Evolutionary conservation across 768 basidiomycete species (phyloP).

Genomic region (Boletus reticuloceps): DNA sequence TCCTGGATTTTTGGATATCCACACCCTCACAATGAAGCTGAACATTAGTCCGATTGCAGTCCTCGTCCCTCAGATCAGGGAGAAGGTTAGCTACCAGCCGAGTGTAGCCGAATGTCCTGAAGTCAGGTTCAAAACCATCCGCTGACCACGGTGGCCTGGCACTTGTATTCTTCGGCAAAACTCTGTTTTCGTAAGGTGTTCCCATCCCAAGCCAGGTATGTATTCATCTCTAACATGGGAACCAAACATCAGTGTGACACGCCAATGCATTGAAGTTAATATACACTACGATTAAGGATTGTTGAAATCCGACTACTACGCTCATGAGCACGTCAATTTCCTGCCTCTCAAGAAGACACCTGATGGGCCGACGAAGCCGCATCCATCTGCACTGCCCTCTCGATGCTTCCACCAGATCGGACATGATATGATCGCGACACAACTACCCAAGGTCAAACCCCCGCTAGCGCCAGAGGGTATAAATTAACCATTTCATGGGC

Average conservation of each 20-base stretch:
- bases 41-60: background rate
- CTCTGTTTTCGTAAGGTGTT: too few relatives aligned
- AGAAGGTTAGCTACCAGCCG: too few relatives aligned
- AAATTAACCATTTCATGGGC: conserved; percentile 67
- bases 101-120: too few relatives aligned
- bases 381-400: conserved; percentile 16
- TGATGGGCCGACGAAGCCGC: conserved; percentile 24
- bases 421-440: conserved; percentile 34
- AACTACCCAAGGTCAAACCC: conserved; percentile 54
- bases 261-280: conserved; percentile 11
- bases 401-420: conserved; percentile 19
- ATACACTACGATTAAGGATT: conserved; percentile 50
- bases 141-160: too few relatives aligned
- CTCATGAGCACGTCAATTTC: conserved; percentile 32
- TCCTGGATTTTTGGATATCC: background rate
- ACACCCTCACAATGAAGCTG: background rate
- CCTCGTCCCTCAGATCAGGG: too few relatives aligned
- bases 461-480: conserved; percentile 31
- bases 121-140: too few relatives aligned
- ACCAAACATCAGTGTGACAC: background rate
- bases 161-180: too few relatives aligned
- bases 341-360: conserved; percentile 25
- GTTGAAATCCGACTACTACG: conserved; percentile 75
- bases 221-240: too few relatives aligned
- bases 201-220: too few relatives aligned